Conservation (phyloP, 768 basidiomycete species). For the Mycena leptocephala region DNA sequence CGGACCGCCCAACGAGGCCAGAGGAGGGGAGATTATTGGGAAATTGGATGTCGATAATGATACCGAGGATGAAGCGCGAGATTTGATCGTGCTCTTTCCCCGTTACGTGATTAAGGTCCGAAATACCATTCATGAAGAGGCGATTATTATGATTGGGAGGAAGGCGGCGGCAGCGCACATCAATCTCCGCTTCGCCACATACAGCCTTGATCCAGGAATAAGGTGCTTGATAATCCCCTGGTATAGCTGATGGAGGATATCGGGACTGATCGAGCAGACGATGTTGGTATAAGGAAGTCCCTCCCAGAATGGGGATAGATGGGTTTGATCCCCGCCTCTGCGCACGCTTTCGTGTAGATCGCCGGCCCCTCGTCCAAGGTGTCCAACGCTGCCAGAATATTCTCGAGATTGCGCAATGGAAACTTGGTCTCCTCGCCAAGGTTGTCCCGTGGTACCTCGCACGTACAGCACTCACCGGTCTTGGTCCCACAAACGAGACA, state of each 20-base stretch:
- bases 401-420: neutral
- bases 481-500: neutral
- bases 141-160: constrained; percentile 48
- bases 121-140: constrained; percentile 50
- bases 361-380: neutral
- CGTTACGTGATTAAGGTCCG: constrained; percentile 40
- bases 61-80: constrained; percentile 38
- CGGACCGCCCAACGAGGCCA: constrained; percentile 37
- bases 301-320: too few relatives aligned
- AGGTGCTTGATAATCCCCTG: constrained; percentile 48
- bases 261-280: constrained; percentile 38
- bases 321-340: too few relatives aligned
- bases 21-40: constrained; percentile 3
- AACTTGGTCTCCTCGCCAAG: neutral
- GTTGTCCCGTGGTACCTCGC: neutral
- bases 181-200: constrained; percentile 41
- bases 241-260: constrained; percentile 46
- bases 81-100: constrained; percentile 48
- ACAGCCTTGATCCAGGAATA: constrained; percentile 39
- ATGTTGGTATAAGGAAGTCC: constrained; percentile 38
- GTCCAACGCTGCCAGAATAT: neutral
- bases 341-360: neutral
- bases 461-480: too few relatives aligned
- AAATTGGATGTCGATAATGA: constrained; percentile 39
- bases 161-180: constrained; percentile 44